Conservation (phyloP, 768 basidiomycete genomes). For the Exidia glandulosa region DNA sequence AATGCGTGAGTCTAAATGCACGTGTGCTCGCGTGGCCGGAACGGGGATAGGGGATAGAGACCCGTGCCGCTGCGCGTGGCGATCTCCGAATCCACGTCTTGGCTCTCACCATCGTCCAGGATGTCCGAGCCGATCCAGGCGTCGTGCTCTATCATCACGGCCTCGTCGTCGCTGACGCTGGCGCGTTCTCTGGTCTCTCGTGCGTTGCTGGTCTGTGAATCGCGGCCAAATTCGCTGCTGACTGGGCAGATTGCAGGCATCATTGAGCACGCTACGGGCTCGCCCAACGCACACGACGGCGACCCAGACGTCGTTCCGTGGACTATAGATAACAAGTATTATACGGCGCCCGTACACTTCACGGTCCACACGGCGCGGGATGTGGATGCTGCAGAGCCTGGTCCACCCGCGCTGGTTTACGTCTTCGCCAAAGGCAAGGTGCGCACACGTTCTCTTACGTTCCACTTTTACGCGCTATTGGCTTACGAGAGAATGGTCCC, state of each 20-base stretch:
- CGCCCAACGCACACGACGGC: background rate
- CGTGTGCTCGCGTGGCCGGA: no score
- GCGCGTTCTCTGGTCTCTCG: background rate
- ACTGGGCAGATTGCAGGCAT: background rate
- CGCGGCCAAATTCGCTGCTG: background rate
- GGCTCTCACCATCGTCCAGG: no score
- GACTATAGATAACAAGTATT: conserved; percentile 75
- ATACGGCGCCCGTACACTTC: conserved; percentile 67
- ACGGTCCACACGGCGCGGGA: conserved; percentile 36
- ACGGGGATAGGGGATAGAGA: no score
- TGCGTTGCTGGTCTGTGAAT: no score
- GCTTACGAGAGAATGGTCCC: background rate
- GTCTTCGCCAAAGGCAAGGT: conserved; percentile 64
- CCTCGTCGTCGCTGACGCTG: background rate
- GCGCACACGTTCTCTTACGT: background rate
- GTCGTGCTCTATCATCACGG: background rate
- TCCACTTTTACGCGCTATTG: background rate
- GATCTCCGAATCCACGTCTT: no score
- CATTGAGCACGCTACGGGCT: background rate
- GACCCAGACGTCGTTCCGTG: conserved; percentile 38
- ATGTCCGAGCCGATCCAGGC: no score
- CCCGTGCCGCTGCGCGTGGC: no score
- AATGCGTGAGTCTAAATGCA: no score
- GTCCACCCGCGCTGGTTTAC: conserved; percentile 59
- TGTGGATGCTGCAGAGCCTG: conserved; percentile 31